Evolutionary conservation across 352 stramenopile species (phyloP).

Genomic region (Pythium apleroticum): DNA sequence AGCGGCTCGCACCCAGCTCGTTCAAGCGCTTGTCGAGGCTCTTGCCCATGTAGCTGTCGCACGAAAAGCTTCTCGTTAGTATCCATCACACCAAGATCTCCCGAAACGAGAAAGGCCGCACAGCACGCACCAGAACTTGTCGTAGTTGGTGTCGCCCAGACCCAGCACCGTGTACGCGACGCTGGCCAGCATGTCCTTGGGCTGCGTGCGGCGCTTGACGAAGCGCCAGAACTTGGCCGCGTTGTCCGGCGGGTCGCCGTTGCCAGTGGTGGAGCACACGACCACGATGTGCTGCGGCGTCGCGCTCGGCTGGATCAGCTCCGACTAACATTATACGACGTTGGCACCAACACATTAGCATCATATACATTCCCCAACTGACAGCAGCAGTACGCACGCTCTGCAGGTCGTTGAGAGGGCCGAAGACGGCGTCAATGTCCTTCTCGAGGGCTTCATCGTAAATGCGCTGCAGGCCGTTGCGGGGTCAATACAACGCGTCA

Average conservation of each 20-base stretch:
- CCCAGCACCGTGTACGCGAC: constrained; percentile 88
- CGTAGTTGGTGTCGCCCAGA: constrained; percentile 97
- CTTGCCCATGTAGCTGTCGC: constrained; percentile 84
- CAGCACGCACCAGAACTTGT: constrained; percentile 91
- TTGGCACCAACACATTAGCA: not conserved
- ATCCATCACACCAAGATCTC: too few species aligned
- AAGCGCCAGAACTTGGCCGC: constrained; percentile 91
- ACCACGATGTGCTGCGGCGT: constrained; percentile 71
- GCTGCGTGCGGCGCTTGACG: constrained; percentile 86
- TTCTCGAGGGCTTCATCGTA: constrained; percentile 63
- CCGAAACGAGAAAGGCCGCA: not conserved
- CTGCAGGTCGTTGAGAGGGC: constrained; percentile 70
- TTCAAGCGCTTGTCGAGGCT: constrained; percentile 87
- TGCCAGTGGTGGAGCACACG: constrained; percentile 94
- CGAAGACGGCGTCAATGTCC: constrained; percentile 47
- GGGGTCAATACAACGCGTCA: not conserved
- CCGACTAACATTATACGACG: not conserved
- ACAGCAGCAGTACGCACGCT: constrained; percentile 37
- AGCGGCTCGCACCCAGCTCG: constrained; percentile 84
- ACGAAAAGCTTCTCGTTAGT: too few species aligned
- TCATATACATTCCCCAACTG: not conserved
- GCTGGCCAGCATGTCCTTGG: constrained; percentile 70
- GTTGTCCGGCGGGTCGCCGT: constrained; percentile 95
- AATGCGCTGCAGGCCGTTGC: constrained; percentile 47
- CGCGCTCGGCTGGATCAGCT: constrained; percentile 41